These are phyloP conservation scores for Fusarium xylarioides DNA, from an alignment of 2,329 filamentous ascomycete genomes.

Conservation along the genomic window DNA sequence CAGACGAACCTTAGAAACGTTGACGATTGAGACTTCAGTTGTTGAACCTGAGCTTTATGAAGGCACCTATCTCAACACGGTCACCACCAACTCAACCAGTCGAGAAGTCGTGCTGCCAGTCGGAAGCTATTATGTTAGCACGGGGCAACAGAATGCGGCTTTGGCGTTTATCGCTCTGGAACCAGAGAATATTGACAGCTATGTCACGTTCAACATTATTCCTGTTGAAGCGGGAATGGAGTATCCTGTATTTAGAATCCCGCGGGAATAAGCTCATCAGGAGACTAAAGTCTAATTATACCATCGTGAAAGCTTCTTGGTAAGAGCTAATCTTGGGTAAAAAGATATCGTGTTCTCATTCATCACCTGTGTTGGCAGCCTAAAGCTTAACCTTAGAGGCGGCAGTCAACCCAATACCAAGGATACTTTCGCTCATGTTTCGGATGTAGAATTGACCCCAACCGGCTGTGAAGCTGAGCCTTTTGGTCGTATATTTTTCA, in stretches of 20 bases:
- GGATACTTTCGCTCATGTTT: too few species aligned
- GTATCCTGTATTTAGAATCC: constrained; percentile 12
- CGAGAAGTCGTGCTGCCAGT: not conserved
- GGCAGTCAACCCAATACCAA: too few species aligned
- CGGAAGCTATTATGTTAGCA: constrained; percentile 5
- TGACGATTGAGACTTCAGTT: not conserved
- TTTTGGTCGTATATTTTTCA: not conserved
- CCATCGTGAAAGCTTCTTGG: too few species aligned
- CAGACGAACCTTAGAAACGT: not conserved
- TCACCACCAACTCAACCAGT: constrained; percentile 1
- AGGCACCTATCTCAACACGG: constrained; percentile 5
- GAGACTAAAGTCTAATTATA: too few species aligned
- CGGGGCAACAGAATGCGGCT: constrained; percentile 11
- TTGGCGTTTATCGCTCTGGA: constrained; percentile 10
- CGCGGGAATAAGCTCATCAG: not conserved
- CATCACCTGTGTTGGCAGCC: too few species aligned
- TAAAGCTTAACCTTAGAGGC: too few species aligned
- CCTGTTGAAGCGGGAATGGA: constrained; percentile 2
- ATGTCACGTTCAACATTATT: constrained; percentile 16
- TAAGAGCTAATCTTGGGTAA: too few species aligned
- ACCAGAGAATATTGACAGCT: constrained; percentile 20
- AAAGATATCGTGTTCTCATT: too few species aligned
- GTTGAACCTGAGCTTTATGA: constrained; percentile 9
- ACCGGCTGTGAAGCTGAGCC: not conserved
- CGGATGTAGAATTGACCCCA: not conserved